These are phyloP conservation scores for Medicago arabica DNA, from an alignment of 306 rosid genomes.

Conservation along the genomic window DNA sequence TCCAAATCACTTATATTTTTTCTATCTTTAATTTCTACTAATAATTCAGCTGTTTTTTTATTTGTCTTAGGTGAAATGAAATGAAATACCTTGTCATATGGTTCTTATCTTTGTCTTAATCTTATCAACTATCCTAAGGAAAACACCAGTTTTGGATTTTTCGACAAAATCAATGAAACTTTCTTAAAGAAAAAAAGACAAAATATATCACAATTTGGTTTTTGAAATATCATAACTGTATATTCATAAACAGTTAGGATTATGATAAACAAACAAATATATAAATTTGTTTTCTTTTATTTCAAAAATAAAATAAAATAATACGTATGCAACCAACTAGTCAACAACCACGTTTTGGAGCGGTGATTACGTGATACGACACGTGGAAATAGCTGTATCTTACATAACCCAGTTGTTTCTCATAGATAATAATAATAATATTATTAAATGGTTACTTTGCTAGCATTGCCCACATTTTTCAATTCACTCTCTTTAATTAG, in stretches of 20 bases:
- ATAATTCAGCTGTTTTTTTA: background rate
- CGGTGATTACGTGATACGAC: slow-evolving; percentile 35
- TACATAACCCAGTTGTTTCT: slow-evolving; percentile 45
- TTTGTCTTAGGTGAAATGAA: background rate
- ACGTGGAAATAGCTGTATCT: slow-evolving; percentile 52
- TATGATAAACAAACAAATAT: background rate
- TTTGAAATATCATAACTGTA: background rate
- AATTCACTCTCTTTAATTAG: no score
- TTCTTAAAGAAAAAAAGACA: no score
- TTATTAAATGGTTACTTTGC: slow-evolving; percentile 28
- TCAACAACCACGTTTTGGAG: slow-evolving; percentile 36
- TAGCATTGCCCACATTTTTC: no score
- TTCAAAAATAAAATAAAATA: background rate
- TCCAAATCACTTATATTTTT: background rate
- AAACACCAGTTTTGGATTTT: slow-evolving; percentile 5
- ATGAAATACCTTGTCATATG: background rate
- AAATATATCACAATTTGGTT: background rate
- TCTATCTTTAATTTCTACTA: background rate
- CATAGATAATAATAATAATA: background rate
- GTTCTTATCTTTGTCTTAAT: background rate
- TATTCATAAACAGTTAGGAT: background rate
- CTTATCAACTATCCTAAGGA: background rate
- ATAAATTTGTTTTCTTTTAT: slow-evolving; percentile 14
- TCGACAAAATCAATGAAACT: background rate
- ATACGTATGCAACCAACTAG: background rate